Conservation (phyloP, 2,329 filamentous ascomycete genomes). For the Colletotrichum filicis region DNA sequence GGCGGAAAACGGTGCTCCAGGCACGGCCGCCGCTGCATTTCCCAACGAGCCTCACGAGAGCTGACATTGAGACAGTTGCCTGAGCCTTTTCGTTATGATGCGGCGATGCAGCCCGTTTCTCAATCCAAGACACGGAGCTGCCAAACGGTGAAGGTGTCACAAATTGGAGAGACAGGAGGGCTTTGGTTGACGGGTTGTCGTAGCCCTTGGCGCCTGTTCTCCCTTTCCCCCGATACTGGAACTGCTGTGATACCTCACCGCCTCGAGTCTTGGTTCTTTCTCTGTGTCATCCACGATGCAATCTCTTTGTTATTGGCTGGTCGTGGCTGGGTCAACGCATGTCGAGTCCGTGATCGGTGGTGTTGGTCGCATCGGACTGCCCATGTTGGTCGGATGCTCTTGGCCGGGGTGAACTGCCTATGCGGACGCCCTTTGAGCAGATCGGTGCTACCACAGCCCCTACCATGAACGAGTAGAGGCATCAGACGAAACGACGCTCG, state of each 20-base stretch:
- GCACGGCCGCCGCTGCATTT: not conserved
- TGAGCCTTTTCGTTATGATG: not conserved
- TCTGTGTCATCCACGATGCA: not conserved
- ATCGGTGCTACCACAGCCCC: slow-evolving; percentile 12
- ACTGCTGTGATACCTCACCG: slow-evolving; percentile 11
- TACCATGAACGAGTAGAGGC: not conserved
- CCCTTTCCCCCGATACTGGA: not conserved
- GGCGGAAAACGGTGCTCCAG: not conserved
- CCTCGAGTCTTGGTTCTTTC: not conserved
- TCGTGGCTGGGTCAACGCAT: not conserved
- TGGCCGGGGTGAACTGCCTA: not conserved
- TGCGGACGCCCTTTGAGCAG: not conserved
- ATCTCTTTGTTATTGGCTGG: not conserved
- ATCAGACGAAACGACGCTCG: slow-evolving; percentile 25
- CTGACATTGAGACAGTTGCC: not conserved
- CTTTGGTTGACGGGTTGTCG: not conserved
- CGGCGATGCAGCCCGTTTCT: not conserved
- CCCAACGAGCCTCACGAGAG: not conserved
- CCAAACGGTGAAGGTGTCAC: not conserved
- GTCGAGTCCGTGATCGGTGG: not conserved
- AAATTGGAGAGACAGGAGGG: not conserved
- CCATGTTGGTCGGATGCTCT: not conserved
- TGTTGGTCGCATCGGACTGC: slow-evolving; percentile 25
- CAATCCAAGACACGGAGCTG: slow-evolving; percentile 19
- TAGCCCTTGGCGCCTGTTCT: not conserved